phyloP scores from a whole-genome alignment of 169 alveolate species.

The Eimeria sp. region DNA sequence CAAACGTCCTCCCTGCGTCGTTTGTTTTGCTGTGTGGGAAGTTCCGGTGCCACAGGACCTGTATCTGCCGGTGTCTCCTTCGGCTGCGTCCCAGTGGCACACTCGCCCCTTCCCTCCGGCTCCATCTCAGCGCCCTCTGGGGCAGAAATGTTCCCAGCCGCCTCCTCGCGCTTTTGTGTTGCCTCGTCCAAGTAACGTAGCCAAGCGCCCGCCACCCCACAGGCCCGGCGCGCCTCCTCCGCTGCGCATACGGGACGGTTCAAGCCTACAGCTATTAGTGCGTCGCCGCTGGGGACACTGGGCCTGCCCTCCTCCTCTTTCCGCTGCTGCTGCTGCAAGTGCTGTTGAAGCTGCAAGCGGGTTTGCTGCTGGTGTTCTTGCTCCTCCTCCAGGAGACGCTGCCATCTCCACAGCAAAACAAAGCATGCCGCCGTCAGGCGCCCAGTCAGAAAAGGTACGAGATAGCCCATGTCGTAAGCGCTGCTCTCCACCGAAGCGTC shows the following conservation, averaged over 20 bases:
- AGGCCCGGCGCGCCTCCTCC: conserved; percentile 73
- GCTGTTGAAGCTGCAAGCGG: conserved; percentile 36
- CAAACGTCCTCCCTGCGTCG: conserved; percentile 66
- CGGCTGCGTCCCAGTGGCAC: background rate
- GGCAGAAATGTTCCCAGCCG: background rate
- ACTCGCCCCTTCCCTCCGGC: background rate
- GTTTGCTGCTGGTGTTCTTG: conserved; percentile 57
- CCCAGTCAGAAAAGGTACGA: conserved; percentile 76
- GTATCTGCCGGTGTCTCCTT: background rate
- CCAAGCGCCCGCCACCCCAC: conserved; percentile 80
- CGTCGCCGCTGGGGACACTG: background rate
- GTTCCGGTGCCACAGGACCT: background rate
- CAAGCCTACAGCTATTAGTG: conserved; percentile 11
- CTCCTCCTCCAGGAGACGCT: conserved; percentile 50
- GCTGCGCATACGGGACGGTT: conserved; percentile 62
- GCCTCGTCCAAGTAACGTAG: conserved; percentile 45
- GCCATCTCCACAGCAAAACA: conserved; percentile 72
- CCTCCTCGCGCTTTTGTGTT: background rate
- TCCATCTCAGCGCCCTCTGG: conserved; percentile 18
- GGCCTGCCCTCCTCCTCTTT: background rate
- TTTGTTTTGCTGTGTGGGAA: background rate
- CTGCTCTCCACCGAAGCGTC: conserved; percentile 24
- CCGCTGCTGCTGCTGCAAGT: conserved; percentile 10
- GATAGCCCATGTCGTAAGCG: conserved; percentile 69
- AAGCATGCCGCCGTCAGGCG: conserved; percentile 77